Conservation (phyloP, 495 filamentous ascomycete genomes). For the Lichenothelia convexa region DNA sequence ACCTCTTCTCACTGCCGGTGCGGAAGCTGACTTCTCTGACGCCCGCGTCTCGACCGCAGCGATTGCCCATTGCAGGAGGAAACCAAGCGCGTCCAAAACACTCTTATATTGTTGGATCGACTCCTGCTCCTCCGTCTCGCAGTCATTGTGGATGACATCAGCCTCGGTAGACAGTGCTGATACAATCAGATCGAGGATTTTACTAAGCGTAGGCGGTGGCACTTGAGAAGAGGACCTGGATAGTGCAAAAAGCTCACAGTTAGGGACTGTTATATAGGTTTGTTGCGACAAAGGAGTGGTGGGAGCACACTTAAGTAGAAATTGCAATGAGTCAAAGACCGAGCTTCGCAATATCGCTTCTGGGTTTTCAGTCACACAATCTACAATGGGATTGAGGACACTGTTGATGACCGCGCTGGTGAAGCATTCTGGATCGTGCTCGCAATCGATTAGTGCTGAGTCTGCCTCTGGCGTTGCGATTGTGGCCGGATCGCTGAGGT, state of each 20-base stretch:
- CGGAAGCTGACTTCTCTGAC: constrained; percentile 62
- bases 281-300: constrained; percentile 33
- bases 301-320: constrained; percentile 86
- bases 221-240: constrained; percentile 69
- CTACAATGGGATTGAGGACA: constrained; percentile 80
- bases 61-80: constrained; percentile 86
- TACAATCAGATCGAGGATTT: constrained; percentile 80
- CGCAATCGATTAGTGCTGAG: constrained; percentile 68
- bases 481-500: constrained; percentile 73
- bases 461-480: constrained; percentile 82
- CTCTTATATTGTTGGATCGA: constrained; percentile 69
- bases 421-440: constrained; percentile 74
- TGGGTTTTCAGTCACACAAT: constrained; percentile 78
- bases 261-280: constrained; percentile 19
- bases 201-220: constrained; percentile 66
- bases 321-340: constrained; percentile 82
- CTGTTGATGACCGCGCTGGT: constrained; percentile 58
- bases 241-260: constrained; percentile 46
- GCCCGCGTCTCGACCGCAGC: constrained; percentile 85
- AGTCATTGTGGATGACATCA: constrained; percentile 65
- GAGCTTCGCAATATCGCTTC: constrained; percentile 64
- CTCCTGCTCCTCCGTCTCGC: constrained; percentile 84
- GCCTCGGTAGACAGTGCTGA: constrained; percentile 89
- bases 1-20: constrained; percentile 43
- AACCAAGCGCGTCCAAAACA: constrained; percentile 85